These are phyloP conservation scores for Apiospora sp. DNA, from an alignment of 2,329 filamentous ascomycete genomes.

Conservation along the genomic window DNA sequence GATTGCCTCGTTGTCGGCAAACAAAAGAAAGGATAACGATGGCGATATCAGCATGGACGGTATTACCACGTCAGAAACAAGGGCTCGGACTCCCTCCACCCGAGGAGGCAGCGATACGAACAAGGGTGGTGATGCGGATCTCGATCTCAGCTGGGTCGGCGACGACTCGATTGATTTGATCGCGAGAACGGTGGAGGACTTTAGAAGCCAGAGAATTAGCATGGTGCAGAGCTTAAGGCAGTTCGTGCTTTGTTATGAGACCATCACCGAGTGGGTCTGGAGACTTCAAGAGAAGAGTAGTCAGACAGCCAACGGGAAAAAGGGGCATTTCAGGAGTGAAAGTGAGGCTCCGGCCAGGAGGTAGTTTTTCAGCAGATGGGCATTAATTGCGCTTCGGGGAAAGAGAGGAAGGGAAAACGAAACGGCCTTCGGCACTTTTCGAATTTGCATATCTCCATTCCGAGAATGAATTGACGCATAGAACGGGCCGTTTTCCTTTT, in stretches of 20 bases:
- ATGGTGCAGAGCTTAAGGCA: conserved; percentile 97
- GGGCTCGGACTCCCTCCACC: conserved; percentile 32
- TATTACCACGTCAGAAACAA: conserved; percentile 41
- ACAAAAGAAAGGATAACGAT: conserved; percentile 45
- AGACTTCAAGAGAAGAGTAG: conserved; percentile 38
- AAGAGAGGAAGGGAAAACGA: background rate
- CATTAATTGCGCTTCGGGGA: background rate
- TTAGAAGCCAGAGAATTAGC: conserved; percentile 85
- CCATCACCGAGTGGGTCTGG: conserved; percentile 84
- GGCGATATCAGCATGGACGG: conserved; percentile 57
- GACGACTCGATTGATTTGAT: conserved; percentile 80
- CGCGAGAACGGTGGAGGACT: conserved; percentile 88
- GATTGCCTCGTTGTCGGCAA: conserved; percentile 42
- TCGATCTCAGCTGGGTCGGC: conserved; percentile 70
- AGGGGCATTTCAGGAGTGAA: conserved; percentile 19
- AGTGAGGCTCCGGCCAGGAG: conserved; percentile 19
- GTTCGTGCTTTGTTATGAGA: conserved; percentile 97
- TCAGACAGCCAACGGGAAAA: conserved; percentile 11
- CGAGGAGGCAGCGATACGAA: background rate
- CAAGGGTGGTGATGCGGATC: conserved; percentile 19
- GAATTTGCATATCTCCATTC: conserved; percentile 8
- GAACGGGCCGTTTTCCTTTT: background rate
- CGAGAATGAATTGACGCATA: background rate
- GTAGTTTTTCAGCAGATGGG: background rate
- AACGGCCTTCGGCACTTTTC: background rate